phyloP scores from a whole-genome alignment of 2,329 filamentous ascomycete species.

The Sporothrix globosa region DNA sequence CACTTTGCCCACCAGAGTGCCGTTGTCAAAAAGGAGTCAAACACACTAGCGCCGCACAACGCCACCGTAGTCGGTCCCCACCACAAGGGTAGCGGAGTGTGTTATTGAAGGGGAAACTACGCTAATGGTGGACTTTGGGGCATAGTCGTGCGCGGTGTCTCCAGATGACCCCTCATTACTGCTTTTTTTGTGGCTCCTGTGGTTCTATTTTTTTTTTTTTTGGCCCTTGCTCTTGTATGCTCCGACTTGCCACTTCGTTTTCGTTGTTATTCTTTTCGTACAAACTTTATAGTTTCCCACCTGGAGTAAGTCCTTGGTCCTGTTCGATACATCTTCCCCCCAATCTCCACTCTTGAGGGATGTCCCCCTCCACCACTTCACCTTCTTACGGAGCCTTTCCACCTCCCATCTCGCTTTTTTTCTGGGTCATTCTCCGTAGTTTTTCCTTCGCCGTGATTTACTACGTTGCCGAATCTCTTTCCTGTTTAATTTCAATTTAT shows the following conservation, averaged over 20 bases:
- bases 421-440: constrained; percentile 17
- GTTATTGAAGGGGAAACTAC: neutral
- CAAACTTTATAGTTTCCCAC: constrained; percentile 1
- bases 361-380: neutral
- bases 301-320: neutral
- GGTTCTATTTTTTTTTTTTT: neutral
- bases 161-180: constrained; percentile 21
- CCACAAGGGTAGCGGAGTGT: neutral
- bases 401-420: neutral
- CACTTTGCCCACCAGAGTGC: neutral
- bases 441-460: constrained; percentile 19
- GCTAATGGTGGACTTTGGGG: constrained; percentile 23
- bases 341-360: constrained; percentile 31
- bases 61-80: constrained; percentile 2
- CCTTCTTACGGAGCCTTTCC: neutral
- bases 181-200: neutral
- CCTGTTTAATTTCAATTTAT: constrained; percentile 15
- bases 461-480: constrained; percentile 25
- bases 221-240: neutral
- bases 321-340: constrained; percentile 15
- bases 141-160: constrained; percentile 25
- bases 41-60: constrained; percentile 20
- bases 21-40: constrained; percentile 17
- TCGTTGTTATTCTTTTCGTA: constrained; percentile 21
- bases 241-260: neutral